A percentile compares a stretch with the other conserved stretches of the same genome.
phyloP scores from a whole-genome alignment of 352 stramenopile species.

The Pythium dissotocum region DNA sequence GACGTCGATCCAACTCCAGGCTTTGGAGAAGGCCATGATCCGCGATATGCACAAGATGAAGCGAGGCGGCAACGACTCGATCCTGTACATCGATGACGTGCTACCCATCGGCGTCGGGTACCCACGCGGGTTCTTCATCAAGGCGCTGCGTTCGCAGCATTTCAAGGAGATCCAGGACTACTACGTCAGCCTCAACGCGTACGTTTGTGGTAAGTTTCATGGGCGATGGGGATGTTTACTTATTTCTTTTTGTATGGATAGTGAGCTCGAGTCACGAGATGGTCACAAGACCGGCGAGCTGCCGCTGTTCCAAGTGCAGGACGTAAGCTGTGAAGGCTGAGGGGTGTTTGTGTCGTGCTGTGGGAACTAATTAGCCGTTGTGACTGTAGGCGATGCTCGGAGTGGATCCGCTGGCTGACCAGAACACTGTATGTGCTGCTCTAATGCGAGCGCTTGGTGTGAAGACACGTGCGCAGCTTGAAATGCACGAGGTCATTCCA shows the following conservation, averaged over 20 bases:
- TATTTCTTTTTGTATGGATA: constrained; percentile 19
- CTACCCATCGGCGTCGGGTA: constrained; percentile 48
- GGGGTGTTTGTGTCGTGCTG: not conserved
- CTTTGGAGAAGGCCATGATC: constrained; percentile 76
- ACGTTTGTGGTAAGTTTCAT: not conserved
- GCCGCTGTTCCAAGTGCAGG: constrained; percentile 27
- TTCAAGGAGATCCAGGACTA: constrained; percentile 87
- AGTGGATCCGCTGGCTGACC: constrained; percentile 55
- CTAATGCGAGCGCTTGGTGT: constrained; percentile 46
- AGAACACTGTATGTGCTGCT: constrained; percentile 29
- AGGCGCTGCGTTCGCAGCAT: constrained; percentile 77
- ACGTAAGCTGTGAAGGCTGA: not conserved
- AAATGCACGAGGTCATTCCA: constrained; percentile 51
- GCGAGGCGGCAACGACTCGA: constrained; percentile 61
- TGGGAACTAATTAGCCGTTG: not conserved
- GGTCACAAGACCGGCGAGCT: constrained; percentile 43
- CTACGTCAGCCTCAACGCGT: constrained; percentile 58
- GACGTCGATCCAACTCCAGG: constrained; percentile 66
- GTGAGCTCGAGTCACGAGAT: constrained; percentile 61
- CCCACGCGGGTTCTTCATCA: constrained; percentile 70
- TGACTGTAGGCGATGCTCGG: constrained; percentile 37
- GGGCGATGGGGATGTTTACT: not conserved
- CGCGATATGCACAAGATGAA: constrained; percentile 83
- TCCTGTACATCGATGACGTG: constrained; percentile 77
- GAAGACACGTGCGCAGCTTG: constrained; percentile 43